Conservation (phyloP, 2,329 filamentous ascomycete species). For the Chaetothyriales sp. region DNA sequence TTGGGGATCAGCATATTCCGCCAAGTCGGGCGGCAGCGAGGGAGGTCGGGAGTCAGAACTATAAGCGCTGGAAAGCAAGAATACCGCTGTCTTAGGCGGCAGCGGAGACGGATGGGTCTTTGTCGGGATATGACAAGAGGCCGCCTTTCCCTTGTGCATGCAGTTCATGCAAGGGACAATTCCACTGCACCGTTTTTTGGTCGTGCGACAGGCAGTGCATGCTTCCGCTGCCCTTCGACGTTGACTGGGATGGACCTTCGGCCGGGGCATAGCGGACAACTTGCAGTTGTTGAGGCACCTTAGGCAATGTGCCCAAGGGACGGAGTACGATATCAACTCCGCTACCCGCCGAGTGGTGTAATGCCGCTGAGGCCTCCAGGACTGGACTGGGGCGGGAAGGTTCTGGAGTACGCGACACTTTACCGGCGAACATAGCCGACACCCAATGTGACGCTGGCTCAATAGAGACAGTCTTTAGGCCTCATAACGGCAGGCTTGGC, state of each 20-base stretch:
- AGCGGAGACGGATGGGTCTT: slow-evolving; percentile 8
- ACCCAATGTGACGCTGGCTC: background rate
- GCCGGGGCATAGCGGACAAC: slow-evolving; percentile 34
- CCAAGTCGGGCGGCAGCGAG: background rate
- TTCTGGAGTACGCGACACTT: too few species aligned
- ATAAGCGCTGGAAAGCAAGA: background rate
- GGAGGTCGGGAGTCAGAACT: background rate
- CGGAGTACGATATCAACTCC: background rate
- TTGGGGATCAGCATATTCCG: background rate
- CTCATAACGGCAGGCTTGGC: background rate
- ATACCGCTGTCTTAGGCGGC: slow-evolving; percentile 2
- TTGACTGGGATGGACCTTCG: slow-evolving; percentile 37
- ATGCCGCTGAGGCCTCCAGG: too few species aligned
- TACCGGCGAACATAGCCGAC: background rate
- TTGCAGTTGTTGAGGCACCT: background rate
- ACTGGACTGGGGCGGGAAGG: too few species aligned
- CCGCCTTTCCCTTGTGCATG: slow-evolving; percentile 22
- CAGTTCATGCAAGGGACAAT: slow-evolving; percentile 37
- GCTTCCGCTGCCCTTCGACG: slow-evolving; percentile 38
- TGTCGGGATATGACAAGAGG: slow-evolving; percentile 1
- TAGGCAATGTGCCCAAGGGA: background rate
- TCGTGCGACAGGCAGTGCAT: slow-evolving; percentile 35
- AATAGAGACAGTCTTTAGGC: background rate
- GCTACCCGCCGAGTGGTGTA: background rate
- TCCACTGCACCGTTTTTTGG: slow-evolving; percentile 40